Base-by-base conservation (phyloP, 1,139 yeast genomes). In the Pneumocystis oryctolagi region DNA sequence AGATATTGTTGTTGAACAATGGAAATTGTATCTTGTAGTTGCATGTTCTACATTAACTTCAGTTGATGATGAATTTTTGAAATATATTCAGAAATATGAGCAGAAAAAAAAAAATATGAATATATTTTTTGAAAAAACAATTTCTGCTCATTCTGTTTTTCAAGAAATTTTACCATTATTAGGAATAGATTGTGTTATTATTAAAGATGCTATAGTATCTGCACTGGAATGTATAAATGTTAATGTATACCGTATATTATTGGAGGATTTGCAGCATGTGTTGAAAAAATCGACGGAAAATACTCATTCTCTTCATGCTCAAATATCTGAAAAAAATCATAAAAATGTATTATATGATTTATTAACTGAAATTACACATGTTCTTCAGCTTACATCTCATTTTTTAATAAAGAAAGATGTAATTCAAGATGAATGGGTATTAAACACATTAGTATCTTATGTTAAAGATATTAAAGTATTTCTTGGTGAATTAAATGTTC, bases 41-140 rank as follows among this genome's bases (percentile, higher is more conserved):
- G 97, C 96, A 0, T 92, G 98, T 71, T 83, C 94, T 32, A 89
- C 97, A 0, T 75, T 92, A 67, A 94, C 98, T 0, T 82, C 95
- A 0, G 89, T 97, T 0, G 88, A 82, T 66, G 96, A 89, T 66
- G 96, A 89, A 70, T 84, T 81, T 34, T 68, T 65, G 40, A 57
- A 57, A 12, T 56, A 34, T 34, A 18, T 32, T 56, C 65, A 64
- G 6, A 69, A 67, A 63, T 89, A 84, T 69, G 83, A 84, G 0
- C 74, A 89, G 63, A 89, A 89, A 69, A 83, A 80, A 69, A 84
- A 92, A 3, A 71, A 70, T 14, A 76, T 61, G 25, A 61, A 25
- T 32, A 57, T 60, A 28, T 25, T 58, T 14, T 32, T 42, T n/a
- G 65, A 58, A 28, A 85, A 89, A 62, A 90, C 94, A 63, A 90